phyloP scores from a whole-genome alignment of 371 early-diverging fungal genomes.

The Fennellomyces sp. region DNA sequence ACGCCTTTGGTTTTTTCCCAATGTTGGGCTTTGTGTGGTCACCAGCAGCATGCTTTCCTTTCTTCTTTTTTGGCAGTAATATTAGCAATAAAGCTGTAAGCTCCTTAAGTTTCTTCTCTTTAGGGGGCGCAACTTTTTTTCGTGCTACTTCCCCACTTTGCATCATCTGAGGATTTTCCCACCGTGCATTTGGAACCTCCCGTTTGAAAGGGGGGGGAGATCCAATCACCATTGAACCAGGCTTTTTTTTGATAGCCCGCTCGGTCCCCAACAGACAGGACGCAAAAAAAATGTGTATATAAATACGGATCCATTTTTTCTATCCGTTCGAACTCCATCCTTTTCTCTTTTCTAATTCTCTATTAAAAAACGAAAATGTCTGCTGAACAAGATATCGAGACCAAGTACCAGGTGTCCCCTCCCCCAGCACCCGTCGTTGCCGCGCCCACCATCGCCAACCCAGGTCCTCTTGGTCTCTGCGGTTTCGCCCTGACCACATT shows the following conservation, averaged over 20 bases:
- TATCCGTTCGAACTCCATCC: neutral
- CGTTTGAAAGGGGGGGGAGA: neutral
- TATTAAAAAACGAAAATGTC: neutral
- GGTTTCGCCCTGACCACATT: constrained; percentile 83
- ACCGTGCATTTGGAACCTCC: neutral
- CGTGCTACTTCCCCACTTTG: constrained; percentile 1
- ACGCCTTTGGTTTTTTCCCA: neutral
- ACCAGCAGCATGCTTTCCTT: neutral
- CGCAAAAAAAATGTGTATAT: constrained; percentile 3
- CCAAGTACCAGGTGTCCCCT: neutral
- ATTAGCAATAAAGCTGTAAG: neutral
- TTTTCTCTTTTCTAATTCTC: neutral
- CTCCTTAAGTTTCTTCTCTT: neutral
- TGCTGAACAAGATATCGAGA: constrained; percentile 11
- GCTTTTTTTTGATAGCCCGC: neutral
- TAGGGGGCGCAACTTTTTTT: neutral
- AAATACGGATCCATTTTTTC: constrained; percentile 7
- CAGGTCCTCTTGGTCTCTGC: constrained; percentile 77
- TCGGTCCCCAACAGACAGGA: neutral
- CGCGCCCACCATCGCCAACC: constrained; percentile 57
- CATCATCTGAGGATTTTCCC: constrained; percentile 5
- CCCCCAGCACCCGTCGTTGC: constrained; percentile 10
- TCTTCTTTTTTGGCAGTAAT: neutral
- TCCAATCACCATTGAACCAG: neutral
- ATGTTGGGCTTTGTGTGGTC: neutral